A percentile compares a stretch with the other conserved stretches of the same genome.
phyloP scores from a whole-genome alignment of 164 flowering plant genomes.

The Buxus sempervirens region DNA sequence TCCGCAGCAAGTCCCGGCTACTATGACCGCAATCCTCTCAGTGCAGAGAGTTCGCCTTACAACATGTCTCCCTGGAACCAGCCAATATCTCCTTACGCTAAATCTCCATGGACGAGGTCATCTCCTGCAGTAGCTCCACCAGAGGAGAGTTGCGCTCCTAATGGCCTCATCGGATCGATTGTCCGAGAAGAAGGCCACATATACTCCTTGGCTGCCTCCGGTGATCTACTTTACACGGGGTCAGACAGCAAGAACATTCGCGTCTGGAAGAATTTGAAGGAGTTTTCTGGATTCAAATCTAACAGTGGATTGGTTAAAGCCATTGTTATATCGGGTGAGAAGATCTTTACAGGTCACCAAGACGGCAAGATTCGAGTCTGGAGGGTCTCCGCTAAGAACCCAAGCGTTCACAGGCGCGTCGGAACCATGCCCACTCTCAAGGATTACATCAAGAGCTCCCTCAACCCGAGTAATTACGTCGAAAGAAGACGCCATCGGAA shows the following conservation, averaged over 20 bases:
- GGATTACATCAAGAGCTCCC: conserved; percentile 61
- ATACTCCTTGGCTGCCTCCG: conserved; percentile 64
- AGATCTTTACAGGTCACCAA: conserved; percentile 88
- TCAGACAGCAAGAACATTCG: conserved; percentile 95
- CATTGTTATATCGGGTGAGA: conserved; percentile 57
- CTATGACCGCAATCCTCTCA: conserved; percentile 13
- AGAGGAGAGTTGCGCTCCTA: conserved; percentile 17
- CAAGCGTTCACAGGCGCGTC: conserved; percentile 40
- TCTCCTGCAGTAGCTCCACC: conserved; percentile 17
- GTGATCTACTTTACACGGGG: conserved; percentile 79
- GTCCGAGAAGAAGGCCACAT: conserved; percentile 87
- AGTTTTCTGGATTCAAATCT: conserved; percentile 68
- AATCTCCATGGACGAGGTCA: conserved; percentile 43
- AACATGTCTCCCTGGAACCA: conserved; percentile 48
- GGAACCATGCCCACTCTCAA: conserved; percentile 66
- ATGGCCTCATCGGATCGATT: conserved; percentile 60
- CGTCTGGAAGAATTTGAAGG: conserved; percentile 73
- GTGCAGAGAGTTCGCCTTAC: conserved; percentile 39
- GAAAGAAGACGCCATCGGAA: conserved; percentile 43
- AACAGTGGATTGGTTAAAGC: conserved; percentile 83
- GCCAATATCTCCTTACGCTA: conserved; percentile 28
- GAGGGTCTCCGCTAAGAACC: conserved; percentile 49
- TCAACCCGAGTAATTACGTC: conserved; percentile 68
- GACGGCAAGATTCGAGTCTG: conserved; percentile 86
- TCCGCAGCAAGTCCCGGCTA: conserved; percentile 27